A percentile compares a stretch with the other conserved stretches of the same genome.
Conservation (phyloP, 129 eudicot species). For the Artemisia argyi region DNA sequence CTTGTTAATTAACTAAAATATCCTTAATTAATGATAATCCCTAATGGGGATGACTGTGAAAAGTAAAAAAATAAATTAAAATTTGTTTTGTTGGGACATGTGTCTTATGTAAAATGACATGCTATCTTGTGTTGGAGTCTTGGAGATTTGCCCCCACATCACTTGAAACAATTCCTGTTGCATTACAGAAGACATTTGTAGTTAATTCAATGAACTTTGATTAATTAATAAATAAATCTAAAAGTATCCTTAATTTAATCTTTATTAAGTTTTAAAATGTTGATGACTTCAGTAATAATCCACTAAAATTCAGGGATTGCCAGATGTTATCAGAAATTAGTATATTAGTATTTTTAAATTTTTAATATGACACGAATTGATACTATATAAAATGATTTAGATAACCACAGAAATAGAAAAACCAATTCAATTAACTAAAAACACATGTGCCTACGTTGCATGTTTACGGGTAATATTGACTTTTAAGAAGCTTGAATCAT, state of each 20-base stretch:
- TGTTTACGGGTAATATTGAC: too few species aligned
- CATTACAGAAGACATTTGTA: conserved; percentile 35
- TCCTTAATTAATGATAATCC: conserved; percentile 35
- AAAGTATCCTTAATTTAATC: conserved; percentile 22
- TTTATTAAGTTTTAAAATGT: background rate
- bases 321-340: conserved; percentile 12
- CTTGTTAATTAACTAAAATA: conserved; percentile 34
- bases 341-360: too few species aligned
- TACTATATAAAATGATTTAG: too few species aligned
- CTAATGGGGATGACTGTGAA: conserved; percentile 35
- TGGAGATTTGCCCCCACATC: conserved; percentile 38
- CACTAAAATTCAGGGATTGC: conserved; percentile 28
- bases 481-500: too few species aligned
- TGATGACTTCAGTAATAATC: conserved; percentile 42
- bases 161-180: conserved; percentile 37
- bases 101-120: conserved; percentile 23
- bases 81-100: conserved; percentile 28
- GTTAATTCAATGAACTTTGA: conserved; percentile 26
- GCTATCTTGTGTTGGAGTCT: conserved; percentile 28
- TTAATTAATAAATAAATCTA: conserved; percentile 1
- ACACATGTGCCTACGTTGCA: too few species aligned
- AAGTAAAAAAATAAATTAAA: conserved; percentile 15
- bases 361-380: too few species aligned
- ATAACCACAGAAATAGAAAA: too few species aligned
- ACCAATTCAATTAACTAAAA: too few species aligned